Percentiles rank a stretch among this genome's conserved stretches.
Conservation (phyloP, 139 green algal species). For the Coelastrella sp. region DNA sequence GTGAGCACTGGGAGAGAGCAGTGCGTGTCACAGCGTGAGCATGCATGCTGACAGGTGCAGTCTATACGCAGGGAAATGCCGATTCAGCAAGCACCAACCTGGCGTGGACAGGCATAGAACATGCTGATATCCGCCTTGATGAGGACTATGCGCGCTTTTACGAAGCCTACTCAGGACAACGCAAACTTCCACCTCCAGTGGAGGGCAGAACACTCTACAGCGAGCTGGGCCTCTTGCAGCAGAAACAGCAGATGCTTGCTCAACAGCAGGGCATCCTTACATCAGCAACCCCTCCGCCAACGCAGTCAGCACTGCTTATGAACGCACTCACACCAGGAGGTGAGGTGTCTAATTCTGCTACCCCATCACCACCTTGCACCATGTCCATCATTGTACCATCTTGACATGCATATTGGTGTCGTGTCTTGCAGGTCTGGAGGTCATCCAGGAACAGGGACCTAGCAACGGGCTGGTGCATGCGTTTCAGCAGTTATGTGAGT, state of each 20-base stretch:
- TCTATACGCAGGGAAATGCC: background rate
- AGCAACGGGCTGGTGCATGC: slow-evolving; percentile 67
- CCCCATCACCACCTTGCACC: too few relatives aligned
- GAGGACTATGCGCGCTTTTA: slow-evolving; percentile 86
- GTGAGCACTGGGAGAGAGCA: slow-evolving; percentile 52
- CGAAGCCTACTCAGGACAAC: slow-evolving; percentile 70
- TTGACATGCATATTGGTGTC: background rate
- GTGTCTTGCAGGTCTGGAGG: slow-evolving; percentile 65
- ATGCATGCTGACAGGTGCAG: background rate
- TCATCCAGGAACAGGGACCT: slow-evolving; percentile 75
- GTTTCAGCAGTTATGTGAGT: slow-evolving; percentile 69
- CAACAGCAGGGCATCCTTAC: slow-evolving; percentile 16
- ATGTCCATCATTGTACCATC: too few relatives aligned
- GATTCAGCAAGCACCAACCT: background rate
- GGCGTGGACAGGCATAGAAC: slow-evolving; percentile 1
- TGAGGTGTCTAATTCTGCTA: slow-evolving; percentile 36
- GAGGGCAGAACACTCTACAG: slow-evolving; percentile 82
- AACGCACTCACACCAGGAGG: slow-evolving; percentile 41
- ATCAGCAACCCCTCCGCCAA: background rate
- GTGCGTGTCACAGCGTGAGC: background rate
- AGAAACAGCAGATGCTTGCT: slow-evolving; percentile 54
- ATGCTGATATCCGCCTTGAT: slow-evolving; percentile 83
- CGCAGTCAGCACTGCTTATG: slow-evolving; percentile 22
- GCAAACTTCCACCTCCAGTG: slow-evolving; percentile 86
- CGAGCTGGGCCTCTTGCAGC: slow-evolving; percentile 59